These are phyloP conservation scores for Marasmius fiardii DNA, from an alignment of 1,284 basidiomycete species.

Conservation along the genomic window DNA sequence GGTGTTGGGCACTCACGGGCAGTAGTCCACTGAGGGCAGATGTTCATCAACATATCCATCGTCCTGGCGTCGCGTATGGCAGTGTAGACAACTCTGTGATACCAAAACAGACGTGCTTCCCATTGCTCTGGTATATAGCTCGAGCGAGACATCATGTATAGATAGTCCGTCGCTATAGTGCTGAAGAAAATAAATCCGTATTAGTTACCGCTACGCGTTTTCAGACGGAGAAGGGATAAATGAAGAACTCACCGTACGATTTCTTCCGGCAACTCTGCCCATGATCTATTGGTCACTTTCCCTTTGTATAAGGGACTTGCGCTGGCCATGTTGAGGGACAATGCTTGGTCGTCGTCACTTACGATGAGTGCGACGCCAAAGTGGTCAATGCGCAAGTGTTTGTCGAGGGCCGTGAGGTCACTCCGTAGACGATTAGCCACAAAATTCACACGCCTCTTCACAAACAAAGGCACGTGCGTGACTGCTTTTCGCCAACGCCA, in stretches of 20 bases:
- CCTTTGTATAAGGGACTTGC: slow-evolving; percentile 48
- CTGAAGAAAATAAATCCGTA: slow-evolving; percentile 30
- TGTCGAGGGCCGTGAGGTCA: slow-evolving; percentile 2
- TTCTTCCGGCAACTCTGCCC: slow-evolving; percentile 68
- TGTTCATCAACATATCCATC: slow-evolving; percentile 59
- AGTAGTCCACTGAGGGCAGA: slow-evolving; percentile 41
- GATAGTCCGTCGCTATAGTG: slow-evolving; percentile 58
- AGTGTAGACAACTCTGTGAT: slow-evolving; percentile 53
- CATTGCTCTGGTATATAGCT: slow-evolving; percentile 54
- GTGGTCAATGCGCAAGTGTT: slow-evolving; percentile 15
- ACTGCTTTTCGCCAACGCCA: background rate
- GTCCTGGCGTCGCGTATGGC: slow-evolving; percentile 50
- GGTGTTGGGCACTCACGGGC: slow-evolving; percentile 33
- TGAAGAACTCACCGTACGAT: slow-evolving; percentile 55
- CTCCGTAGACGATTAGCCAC: background rate
- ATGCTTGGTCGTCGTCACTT: background rate
- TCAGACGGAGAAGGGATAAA: slow-evolving; percentile 6
- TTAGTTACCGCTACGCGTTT: slow-evolving; percentile 3
- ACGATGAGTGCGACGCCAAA: slow-evolving; percentile 11
- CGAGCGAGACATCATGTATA: slow-evolving; percentile 43
- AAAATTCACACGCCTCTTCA: slow-evolving; percentile 1
- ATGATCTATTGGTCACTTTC: slow-evolving; percentile 61
- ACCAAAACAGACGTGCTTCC: slow-evolving; percentile 56
- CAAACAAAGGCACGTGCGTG: background rate
- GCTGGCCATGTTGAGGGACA: slow-evolving; percentile 1